Base-by-base conservation (phyloP, 177 flowering plant species). In the Vitis hybrid region DNA sequence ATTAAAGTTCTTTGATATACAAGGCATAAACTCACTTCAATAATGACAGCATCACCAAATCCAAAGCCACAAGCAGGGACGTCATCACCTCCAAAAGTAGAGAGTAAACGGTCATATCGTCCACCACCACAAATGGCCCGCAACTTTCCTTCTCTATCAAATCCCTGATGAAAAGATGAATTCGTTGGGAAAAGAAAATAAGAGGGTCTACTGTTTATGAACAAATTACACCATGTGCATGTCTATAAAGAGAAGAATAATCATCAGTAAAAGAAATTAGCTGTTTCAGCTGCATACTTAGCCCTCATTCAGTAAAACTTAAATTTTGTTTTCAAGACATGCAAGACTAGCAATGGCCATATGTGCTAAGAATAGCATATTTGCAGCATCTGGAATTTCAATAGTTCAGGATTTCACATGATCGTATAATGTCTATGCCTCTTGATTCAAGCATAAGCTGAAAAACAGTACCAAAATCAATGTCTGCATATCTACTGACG, bases 111-210 rank as follows among this genome's bases (percentile, higher is more conserved):
- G 64, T 94, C 97, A 85, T 94, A 94, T 66, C 97, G 78, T 26
- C 98, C 98, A 71, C 98, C 98, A 50, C 98, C 99, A 82, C 98
- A 93, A 64, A 93, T 91, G 20, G 99, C 98, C 70, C 99, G 80
- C 69, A 93, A 76, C 79, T 88, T 93, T 59, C 97, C 89, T 80
- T 80, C 84, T 71, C 98, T 84, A 71, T 93, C 98, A 82, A 95
- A 95, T 52, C 97, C 97, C 96, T 93, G 72, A 14, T 7, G 57
- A 66, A 48, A 55, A 19, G 55, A 55, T 20, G 9, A 64, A 11
- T 3, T 13, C 2, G 26, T 70, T 49, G 56, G 2, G 20, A 64
- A 13, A 57, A 12, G 64, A 22, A 55, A 61, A 68, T 26, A 49
- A 52, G 10, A 18, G 14, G 5, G 31, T 10, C 31, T 52, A 51